Evolutionary conservation across 177 flowering plant species (phyloP), one percentile per base, ranked within the genome.

Genomic region (Vitis hybrid): DNA sequence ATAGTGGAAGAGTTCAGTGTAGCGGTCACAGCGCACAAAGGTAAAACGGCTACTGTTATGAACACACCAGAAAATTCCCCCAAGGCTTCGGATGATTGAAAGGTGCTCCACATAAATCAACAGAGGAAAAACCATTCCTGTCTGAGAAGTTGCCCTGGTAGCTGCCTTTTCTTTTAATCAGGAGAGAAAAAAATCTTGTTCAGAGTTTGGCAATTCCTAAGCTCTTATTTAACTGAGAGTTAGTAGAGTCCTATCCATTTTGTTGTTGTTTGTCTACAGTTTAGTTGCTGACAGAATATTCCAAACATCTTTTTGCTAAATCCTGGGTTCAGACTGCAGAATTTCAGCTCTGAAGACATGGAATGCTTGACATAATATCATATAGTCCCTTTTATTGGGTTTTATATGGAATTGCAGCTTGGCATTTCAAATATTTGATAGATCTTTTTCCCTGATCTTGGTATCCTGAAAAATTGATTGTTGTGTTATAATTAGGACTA

Each of bases 1-100:
- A 74, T 86, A 1, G 91, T 86, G 61, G 98, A 91, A 68, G 90
- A 83, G 70, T 93, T 95, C 56, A 81, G 82, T 27, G 81, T 78
- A 1, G 83, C 76, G 64, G 91, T 95, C 8, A 67, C 68, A 2
- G 84, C 82, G 46, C 93, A 94, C 67, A 88, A 84, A 77, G 87
- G 76, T 52, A 78, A 77, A 61, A 62, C 69, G 2, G 14, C 80
- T 27, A 66, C 78, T 3, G 72, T 56, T 72, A 60, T 84, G 74
- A 90, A 90, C 82, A 91, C 97, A 0, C 97, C 97, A 0, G 97
- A 90, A 76, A 92, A 90, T 76, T 92, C 97, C 50, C 97, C 95
- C 4, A 78, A 91, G 79, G 91, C 86, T 60, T 72, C 87, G 2
- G 86, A 86, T 56, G 94, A 78, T 59, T 87, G 71, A 79, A 58